Evolutionary conservation across 2,329 filamentous ascomycete genomes (phyloP).

Genomic region (Orbilia brochopaga): DNA sequence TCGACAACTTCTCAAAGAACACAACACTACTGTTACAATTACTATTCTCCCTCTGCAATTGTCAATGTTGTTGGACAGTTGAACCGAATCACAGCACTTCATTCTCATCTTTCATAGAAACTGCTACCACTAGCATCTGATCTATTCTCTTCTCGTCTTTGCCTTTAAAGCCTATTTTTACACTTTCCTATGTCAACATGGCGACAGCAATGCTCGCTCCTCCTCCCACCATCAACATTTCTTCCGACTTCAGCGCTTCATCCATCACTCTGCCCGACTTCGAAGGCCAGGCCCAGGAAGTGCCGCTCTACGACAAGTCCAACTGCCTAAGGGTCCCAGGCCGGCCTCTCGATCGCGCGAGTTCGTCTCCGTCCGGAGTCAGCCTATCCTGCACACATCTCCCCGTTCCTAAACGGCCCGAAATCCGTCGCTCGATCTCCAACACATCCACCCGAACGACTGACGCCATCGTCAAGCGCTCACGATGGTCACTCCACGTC

Average conservation of each 20-base stretch:
- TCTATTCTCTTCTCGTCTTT: conserved; percentile 1
- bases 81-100: not conserved
- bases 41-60: not conserved
- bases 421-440: conserved; percentile 43
- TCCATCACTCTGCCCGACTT: conserved; percentile 37
- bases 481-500: conserved; percentile 67
- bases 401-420: conserved; percentile 35
- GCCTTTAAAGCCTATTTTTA: conserved; percentile 9
- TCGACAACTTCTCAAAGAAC: too few species aligned
- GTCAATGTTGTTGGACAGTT: conserved; percentile 18
- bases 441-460: conserved; percentile 40
- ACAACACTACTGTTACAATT: too few species aligned
- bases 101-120: too few species aligned
- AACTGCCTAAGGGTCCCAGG: conserved; percentile 19
- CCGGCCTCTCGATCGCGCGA: conserved; percentile 21
- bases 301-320: conserved; percentile 14
- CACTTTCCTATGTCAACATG: conserved; percentile 21
- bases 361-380: conserved; percentile 24
- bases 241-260: conserved; percentile 22
- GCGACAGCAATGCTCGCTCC: conserved; percentile 4
- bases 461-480: conserved; percentile 48
- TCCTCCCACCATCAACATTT: conserved; percentile 36
- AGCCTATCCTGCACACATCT: conserved; percentile 26
- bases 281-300: conserved; percentile 9
- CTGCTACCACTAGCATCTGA: too few species aligned